Evolutionary conservation across 225 moss, liverwort and hornwort genomes (phyloP), one percentile per base, ranked within the genome.

Genomic region (Climacium dendroides): DNA sequence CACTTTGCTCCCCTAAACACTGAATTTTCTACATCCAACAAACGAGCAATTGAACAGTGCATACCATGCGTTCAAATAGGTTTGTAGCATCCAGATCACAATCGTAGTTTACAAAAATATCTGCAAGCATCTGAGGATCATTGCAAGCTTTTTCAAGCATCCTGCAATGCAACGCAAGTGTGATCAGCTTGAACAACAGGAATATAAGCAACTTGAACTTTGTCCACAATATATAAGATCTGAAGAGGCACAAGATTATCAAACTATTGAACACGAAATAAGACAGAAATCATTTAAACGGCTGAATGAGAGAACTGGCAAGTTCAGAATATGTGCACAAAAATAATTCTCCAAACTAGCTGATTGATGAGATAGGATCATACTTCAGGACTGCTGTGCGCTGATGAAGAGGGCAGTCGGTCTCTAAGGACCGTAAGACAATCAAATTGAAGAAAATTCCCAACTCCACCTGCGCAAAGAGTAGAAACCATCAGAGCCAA

Each of bases 71-170:
- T 91, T 99, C 99, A 93, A 96, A 99, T 79, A 99, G 85, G 87
- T 99, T 99, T 37, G 95, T 94, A 53, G 97, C 97, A 84, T 96
- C 96, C 76, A 97, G 87, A 89, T 99, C 99, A 91, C 99, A 99
- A 87, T 99, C 99, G 87, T 99, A 99, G 89, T 99, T 99, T 41
- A 99, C 95, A 94, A 99, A 99, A 66, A 97, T 88, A 87, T 99
- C 97, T 91, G 95, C 96, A 85, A 99, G 96, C 96, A 97, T 94
- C 89, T 99, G 99, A 89, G 97, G 94, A 88, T 99, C 95, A 92
- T 92, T 95, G 95, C 96, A 99, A 80, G 92, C 89, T 92, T 93
- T 97, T 89, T 99, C 99, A 79, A 99, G 91, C 91, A 96, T 98
- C 90, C 98, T 98, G 92, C 87, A 90, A 89, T 70, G 82, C 78